Base-by-base conservation (phyloP, 139 green algal genomes). In the Raphidocelis subcapitata region DNA sequence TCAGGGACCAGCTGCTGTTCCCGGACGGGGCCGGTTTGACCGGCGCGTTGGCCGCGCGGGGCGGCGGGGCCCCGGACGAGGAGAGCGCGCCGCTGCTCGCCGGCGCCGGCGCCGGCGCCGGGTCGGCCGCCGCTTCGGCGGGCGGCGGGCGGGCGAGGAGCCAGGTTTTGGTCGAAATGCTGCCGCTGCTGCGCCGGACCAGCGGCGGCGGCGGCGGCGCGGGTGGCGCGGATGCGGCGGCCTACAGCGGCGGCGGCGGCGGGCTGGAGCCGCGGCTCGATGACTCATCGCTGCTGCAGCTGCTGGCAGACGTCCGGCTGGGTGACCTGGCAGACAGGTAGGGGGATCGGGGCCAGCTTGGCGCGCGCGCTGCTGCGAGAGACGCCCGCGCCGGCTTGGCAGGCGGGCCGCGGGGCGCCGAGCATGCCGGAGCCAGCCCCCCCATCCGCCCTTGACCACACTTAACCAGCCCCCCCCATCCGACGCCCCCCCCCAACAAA, bases 1-100 rank as follows among this genome's bases (percentile, higher is more conserved):
- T 98, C 32, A 81, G 91, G 1, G 65, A 90, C 28, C 93, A 98
- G 81, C 82, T 98, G 16, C 76, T 92, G 1, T 98, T 96, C 69
- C 94, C 93, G 3, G 74, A 55, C 65, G 55, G 56, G 32, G 46
- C 26, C 26, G 51, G 31, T 31, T 1, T n/a, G 26, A 41, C 8
- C 15, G 23, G 2, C 12, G 3, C 5, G 10, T 44, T 35, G 14
- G 15, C 21, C 28, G 47, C 23, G 41, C 35, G 15, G 57, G 21
- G 31, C 5, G 33, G 62, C 33, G 33, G 55, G 56, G 15, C 24
- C 28, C 15, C 56, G 26, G 21, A 49, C 26, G 10, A 61, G 62
- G 56, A 77, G 62, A 54, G 62, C 37, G 0, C 29, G 14, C 54
- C 37, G 61, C 59, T 36, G 46, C 32, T 65, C 32, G 55, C 57